phyloP scores from a whole-genome alignment of 352 stramenopile species.

The Globisporangium recalcitrans region DNA sequence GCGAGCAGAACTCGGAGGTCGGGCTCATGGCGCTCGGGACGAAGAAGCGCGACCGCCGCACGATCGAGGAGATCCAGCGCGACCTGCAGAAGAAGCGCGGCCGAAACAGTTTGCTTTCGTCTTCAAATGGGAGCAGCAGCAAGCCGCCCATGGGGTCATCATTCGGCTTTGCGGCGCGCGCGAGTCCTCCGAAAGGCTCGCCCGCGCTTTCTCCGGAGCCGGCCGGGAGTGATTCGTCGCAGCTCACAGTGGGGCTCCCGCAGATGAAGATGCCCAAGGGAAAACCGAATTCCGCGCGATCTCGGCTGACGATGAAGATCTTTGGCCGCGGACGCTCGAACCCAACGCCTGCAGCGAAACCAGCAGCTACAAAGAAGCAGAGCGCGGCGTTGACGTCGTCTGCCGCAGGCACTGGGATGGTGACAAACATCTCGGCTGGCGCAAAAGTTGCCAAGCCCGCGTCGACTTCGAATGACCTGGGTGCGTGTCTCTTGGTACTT shows the following conservation, averaged over 20 bases:
- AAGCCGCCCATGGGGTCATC: constrained; percentile 1
- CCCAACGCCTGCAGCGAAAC: constrained; percentile 24
- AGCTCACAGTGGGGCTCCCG: constrained; percentile 22
- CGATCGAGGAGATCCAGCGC: constrained; percentile 86
- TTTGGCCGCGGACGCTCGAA: constrained; percentile 55
- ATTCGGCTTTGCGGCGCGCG: constrained; percentile 21
- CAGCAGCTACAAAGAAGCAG: constrained; percentile 35
- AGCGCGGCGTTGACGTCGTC: constrained; percentile 4
- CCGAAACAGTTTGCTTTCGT: constrained; percentile 3
- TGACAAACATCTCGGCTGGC: constrained; percentile 57
- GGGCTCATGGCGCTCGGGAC: constrained; percentile 77
- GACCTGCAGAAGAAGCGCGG: constrained; percentile 68
- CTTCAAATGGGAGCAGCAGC: constrained; percentile 6
- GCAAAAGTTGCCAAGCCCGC: constrained; percentile 37
- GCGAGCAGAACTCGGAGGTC: constrained; percentile 42
- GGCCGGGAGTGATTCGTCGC: constrained; percentile 21
- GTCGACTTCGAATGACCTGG: constrained; percentile 22
- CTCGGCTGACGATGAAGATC: constrained; percentile 70
- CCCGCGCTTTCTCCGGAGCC: constrained; percentile 66
- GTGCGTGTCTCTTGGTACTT: constrained; percentile 4
- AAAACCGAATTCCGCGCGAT: constrained; percentile 65
- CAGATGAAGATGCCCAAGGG: constrained; percentile 37
- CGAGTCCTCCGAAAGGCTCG: constrained; percentile 59
- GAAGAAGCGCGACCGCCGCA: constrained; percentile 79
- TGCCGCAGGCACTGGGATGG: constrained; percentile 15